Base-by-base conservation (phyloP, 345 rosid genomes). In the Pistacia atlantica region DNA sequence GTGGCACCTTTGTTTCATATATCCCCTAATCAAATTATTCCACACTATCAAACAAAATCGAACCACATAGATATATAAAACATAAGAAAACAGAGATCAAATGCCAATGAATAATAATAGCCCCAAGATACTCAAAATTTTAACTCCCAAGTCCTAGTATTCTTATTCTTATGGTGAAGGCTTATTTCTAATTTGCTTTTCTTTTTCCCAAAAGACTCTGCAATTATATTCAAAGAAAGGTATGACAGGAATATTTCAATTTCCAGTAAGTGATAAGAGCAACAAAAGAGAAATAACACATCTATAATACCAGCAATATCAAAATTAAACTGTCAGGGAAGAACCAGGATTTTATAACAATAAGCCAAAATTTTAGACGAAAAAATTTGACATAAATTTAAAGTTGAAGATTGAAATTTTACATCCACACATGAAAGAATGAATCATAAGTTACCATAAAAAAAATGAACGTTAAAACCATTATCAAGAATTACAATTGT, bases 1-100 rank as follows among this genome's bases (percentile, higher is more conserved):
- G 72, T 68, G 98, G 93, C 81, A 93, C 86, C 83, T 89, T 90
- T 37, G 92, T 85, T 83, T 93, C 96, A 77, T 95, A 95, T 79
- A 95, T 89, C 48, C 99, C 99, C 99, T 91, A 89, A 69, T 80
- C 78, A 81, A 84, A 81, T 14, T 31, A 25, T 72, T 13, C 11
- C 51, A 75, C 35, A 71, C 20, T 78, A 70, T 69, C 56, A 82
- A 79, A 49, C 11, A 37, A 31, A 59, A 72, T 13, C 59, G 65
- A 65, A 56, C 72, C 25, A 28, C 22, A 25, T 49, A 55, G 20
- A 55, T 70, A 71, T 65, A 52, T 14, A 61, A 11, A 59, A 14
- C 31, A 73, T 11, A 71, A 28, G 28, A 71, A 70, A 76, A 65
- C 31, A 65, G 69, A 71, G n/a, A 60, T 58, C 72, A 33, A 0